A percentile compares a stretch with the other conserved stretches of the same genome.
These are phyloP conservation scores for Alternaria triticimaculans DNA, from an alignment of 2,329 filamentous ascomycete genomes.

Conservation along the genomic window DNA sequence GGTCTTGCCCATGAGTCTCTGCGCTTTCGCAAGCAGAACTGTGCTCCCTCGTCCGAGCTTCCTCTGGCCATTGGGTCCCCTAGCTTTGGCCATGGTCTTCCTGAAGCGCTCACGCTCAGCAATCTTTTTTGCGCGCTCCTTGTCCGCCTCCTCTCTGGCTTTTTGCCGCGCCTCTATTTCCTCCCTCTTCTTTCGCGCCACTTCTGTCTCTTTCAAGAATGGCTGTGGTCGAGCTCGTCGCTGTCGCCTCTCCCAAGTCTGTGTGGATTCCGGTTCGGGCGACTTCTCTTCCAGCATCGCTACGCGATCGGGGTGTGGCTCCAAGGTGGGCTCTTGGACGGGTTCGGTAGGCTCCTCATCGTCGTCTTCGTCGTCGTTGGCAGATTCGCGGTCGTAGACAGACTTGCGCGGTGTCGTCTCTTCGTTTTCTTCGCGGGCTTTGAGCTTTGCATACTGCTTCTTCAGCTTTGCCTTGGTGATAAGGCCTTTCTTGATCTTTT, in stretches of 20 bases:
- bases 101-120: constrained; percentile 76
- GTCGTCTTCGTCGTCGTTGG: constrained; percentile 28
- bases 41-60: constrained; percentile 83
- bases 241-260: constrained; percentile 26
- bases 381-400: constrained; percentile 38
- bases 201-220: constrained; percentile 52
- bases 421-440: constrained; percentile 63
- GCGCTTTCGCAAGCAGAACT: constrained; percentile 78
- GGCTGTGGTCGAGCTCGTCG: constrained; percentile 44
- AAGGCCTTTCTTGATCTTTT: constrained; percentile 86
- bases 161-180: constrained; percentile 67
- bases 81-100: constrained; percentile 67
- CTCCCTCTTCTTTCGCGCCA: constrained; percentile 62
- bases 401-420: constrained; percentile 38
- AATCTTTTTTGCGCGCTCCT: constrained; percentile 59
- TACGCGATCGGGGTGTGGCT: constrained; percentile 67
- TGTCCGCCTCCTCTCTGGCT: constrained; percentile 68
- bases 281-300: constrained; percentile 61
- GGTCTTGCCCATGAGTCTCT: constrained; percentile 65
- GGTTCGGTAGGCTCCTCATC: constrained; percentile 27
- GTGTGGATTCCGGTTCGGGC: constrained; percentile 23
- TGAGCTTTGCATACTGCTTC: constrained; percentile 89
- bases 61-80: constrained; percentile 71
- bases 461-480: constrained; percentile 94
- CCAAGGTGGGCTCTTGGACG: constrained; percentile 49